Evolutionary conservation across 257 asterid genomes (phyloP), one percentile per base, ranked within the genome.

Genomic region (Handroanthus guayacan): DNA sequence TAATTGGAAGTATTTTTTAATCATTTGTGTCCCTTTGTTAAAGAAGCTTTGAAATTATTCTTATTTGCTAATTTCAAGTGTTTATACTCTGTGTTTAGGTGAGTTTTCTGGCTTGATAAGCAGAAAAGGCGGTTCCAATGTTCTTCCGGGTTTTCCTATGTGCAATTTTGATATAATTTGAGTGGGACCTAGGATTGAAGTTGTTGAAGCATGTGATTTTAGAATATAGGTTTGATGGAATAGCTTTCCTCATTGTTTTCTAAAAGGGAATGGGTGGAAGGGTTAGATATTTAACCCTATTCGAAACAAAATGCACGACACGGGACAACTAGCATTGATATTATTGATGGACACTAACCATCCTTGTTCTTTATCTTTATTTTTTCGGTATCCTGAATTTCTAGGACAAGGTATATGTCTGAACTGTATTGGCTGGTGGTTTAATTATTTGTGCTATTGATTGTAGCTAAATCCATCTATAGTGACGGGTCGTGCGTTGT

Each of bases 151-250:
- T 56, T 69, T 45, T 45, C 43, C n/a, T 60, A 37, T 61, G 34
- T 18, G 76, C 62, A 39, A 18, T 57, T 25, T 39, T n/a, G 18
- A 18, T 17, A 38, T 41, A 9, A 43, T 3, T 57, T 11, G 54
- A 62, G 11, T 50, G 4, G 69, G 47, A 39, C 44, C 62, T 51
- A 62, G 66, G 11, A 55, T 74, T 62, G 44, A 69, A 17, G 71
- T 72, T 58, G 63, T 36, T 41, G 57, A 56, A 62, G 71, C 67
- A 76, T 20, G 45, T 39, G 69, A 8, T 71, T 39, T 68, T 65
- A 57, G 37, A n/a, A 16, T 3, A 13, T 57, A 44, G 34, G 17
- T 69, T 51, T 73, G 54, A 11, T 79, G 79, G 31, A 69, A 6
- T 66, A 64, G 67, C 72, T 51, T 55, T 64, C 66, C 43, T 34